These are phyloP conservation scores for Trametes pubescens DNA, from an alignment of 1,284 basidiomycete species.

Conservation along the genomic window DNA sequence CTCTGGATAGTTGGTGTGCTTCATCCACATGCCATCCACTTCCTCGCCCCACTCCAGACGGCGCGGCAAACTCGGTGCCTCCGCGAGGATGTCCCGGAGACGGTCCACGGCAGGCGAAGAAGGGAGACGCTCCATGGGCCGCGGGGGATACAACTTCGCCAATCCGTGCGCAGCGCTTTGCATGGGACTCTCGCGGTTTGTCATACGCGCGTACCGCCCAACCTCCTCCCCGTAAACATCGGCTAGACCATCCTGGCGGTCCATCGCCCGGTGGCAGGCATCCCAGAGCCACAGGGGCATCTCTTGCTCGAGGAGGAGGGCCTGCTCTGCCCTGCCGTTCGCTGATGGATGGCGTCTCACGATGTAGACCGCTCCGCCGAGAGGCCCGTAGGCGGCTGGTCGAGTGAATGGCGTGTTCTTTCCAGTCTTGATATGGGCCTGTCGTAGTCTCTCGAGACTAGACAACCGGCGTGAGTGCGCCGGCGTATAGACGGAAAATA, in stretches of 20 bases:
- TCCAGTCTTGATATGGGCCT: not conserved
- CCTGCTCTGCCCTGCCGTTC: not conserved
- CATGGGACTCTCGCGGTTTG: constrained; percentile 5
- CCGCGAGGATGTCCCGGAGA: not conserved
- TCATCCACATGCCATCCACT: not conserved
- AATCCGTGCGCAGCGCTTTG: not conserved
- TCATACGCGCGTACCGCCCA: not conserved
- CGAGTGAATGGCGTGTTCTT: too few species aligned
- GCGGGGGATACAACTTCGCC: not conserved
- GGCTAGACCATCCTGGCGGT: not conserved
- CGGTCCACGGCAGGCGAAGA: not conserved
- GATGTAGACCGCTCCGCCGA: not conserved
- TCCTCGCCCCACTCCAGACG: not conserved
- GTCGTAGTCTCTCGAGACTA: not conserved
- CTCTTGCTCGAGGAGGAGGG: not conserved
- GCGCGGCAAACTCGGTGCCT: not conserved
- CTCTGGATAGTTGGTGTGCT: not conserved
- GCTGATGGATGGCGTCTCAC: not conserved
- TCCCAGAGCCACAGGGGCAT: not conserved
- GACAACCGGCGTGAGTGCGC: not conserved
- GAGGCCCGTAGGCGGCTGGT: too few species aligned
- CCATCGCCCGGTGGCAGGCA: not conserved
- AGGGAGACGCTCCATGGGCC: not conserved
- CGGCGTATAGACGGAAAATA: too few species aligned
- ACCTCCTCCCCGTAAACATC: not conserved